Evolutionary conservation across 352 stramenopile species (phyloP), one percentile per base, ranked within the genome.

Genomic region (Plasmopara halstedii): DNA sequence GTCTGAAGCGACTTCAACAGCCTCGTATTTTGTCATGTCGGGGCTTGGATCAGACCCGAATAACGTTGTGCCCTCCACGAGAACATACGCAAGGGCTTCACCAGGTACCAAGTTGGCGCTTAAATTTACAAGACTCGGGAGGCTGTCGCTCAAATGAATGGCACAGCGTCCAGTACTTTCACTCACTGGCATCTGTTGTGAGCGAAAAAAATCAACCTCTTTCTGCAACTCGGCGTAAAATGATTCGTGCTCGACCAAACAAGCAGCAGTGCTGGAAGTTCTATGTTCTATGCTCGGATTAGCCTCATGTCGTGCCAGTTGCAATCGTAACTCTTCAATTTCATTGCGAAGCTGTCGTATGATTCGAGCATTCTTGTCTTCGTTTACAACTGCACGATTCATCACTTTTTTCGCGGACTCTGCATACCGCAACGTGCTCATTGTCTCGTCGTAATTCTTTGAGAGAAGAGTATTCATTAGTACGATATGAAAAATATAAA

Each of bases 331-430:
- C 11, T 79, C 65, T 3, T 77, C 56, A 13, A 90, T 83, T 56
- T 92, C 76, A 32, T 90, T 57, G 1, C 76, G 76, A 27, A 90
- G 48, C 50, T 88, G 68, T 0, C 81, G 78, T 35, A 92, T 90
- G 13, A 89, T 79, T 9, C 64, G 62, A 5, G 76, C 76, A 19
- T 92, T 92, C 34, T 81, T 74, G 44, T 92, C 81, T 62, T 92
- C 81, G 29, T 92, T 90, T 22, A 90, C 70, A 1, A 88, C 74
- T 0, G 77, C 78, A 7, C 74, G 68, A 33, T 92, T 92, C 54
- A 90, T 83, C 45, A 90, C 78, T 29, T 72, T 81, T 52, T 92
- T 92, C 19, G 81, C 78, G 0, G 78, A 89, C 51, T 92, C 78
- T 3, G 81, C 81, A 32, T 92, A 92, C 3, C 81, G 76, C 5